Conservation (phyloP, 2,329 filamentous ascomycete genomes). For the Claviceps pusilla region DNA sequence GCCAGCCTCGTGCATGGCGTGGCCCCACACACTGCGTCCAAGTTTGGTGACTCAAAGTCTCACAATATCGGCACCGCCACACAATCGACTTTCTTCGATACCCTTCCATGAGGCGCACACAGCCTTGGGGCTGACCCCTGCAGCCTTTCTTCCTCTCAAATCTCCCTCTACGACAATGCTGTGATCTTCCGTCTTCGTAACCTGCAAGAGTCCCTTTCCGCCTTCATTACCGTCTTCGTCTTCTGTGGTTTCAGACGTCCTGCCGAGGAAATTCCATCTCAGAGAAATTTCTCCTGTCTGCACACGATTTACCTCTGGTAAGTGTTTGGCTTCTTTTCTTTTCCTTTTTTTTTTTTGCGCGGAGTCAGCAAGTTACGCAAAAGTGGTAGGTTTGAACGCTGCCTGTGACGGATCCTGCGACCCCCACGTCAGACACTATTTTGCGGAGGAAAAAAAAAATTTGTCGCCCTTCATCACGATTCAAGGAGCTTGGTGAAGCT, state of each 20-base stretch:
- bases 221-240: background rate
- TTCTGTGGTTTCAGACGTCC: background rate
- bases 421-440: background rate
- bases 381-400: background rate
- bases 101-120: slow-evolving; percentile 27
- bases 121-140: slow-evolving; percentile 15
- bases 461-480: background rate
- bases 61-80: slow-evolving; percentile 20
- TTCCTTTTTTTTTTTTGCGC: background rate
- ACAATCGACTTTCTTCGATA: slow-evolving; percentile 26
- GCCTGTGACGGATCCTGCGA: background rate
- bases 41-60: background rate
- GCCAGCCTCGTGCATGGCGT: background rate
- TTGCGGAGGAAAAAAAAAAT: background rate
- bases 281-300: background rate
- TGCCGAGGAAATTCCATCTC: background rate
- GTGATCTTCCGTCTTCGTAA: background rate
- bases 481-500: background rate
- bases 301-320: background rate
- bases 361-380: background rate
- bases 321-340: background rate
- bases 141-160: slow-evolving; percentile 12
- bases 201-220: background rate
- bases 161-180: background rate
- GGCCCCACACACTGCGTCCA: background rate